Base-by-base conservation (phyloP, 2,329 filamentous ascomycete genomes). In the Monosporascus sp. region DNA sequence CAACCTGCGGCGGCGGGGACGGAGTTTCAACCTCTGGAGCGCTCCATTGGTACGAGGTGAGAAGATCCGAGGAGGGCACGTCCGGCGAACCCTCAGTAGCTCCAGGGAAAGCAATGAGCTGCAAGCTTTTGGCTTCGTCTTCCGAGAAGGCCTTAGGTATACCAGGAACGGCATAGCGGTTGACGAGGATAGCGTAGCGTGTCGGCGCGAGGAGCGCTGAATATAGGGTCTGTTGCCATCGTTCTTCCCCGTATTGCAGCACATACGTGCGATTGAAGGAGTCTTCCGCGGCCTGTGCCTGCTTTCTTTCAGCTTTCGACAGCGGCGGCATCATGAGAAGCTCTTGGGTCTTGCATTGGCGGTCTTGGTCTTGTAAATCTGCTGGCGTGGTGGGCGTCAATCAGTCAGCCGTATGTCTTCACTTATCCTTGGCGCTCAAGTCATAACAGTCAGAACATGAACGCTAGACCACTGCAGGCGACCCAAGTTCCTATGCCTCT, bases 141-240 rank as follows among this genome's bases (percentile, higher is more conserved):
- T 55, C 51, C 6, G 53, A 48, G 49, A 65, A 52, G 14, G 54
- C 38, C 9, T 50, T 52, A 3, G 58, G 52, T 24, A 63, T 37
- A 41, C 45, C 54, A 47, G 48, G 22, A 3, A 48, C 47, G 8
- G 56, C 55, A 37, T 60, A 66, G 48, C 58, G 52, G 25, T 66
- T 66, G 41, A 59, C 46, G n/a, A 66, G 61, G 7, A 59, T 56
- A n/a, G 63, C 61, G 48, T 66, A 66, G 9, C 64, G 61, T 5
- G 63, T 65, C 2, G 61, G 56, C 14, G 56, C 59, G 9, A 53
- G 27, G n/a, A 66, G 53, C 1, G 64, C 59, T 17, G 63, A 63
- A 41, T 62, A 60, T 6, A 66, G 53, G 15, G 61, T 56, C 17
- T 60, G 46, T 20, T 59, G 51, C 64, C 64, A 66, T 55, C 63